Conservation (phyloP, 176 grass and related monocot species). For the Eremochloa ophiuroides region DNA sequence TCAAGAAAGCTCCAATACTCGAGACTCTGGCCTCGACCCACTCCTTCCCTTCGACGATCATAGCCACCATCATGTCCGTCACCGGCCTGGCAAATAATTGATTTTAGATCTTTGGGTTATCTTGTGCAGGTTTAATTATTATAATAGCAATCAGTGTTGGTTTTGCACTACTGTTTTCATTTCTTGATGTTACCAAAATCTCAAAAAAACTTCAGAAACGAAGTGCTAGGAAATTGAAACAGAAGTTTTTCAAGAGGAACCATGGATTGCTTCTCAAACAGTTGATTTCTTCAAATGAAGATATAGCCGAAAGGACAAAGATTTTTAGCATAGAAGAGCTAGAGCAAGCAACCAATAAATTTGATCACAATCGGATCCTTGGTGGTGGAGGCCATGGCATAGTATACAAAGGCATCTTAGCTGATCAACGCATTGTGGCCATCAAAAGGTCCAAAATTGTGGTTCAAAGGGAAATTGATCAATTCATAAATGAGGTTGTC, state of each 20-base stretch:
- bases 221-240: no score
- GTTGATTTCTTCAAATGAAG: constrained; percentile 35
- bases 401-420: constrained; percentile 39
- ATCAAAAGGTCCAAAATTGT: constrained; percentile 48
- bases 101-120: no score
- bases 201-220: not conserved
- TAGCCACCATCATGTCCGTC: no score
- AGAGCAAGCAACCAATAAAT: constrained; percentile 43
- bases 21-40: no score
- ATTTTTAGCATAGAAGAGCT: constrained; percentile 48
- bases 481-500: constrained; percentile 58
- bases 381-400: constrained; percentile 32
- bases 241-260: constrained; percentile 43
- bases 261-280: constrained; percentile 46
- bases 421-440: constrained; percentile 41
- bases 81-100: no score
- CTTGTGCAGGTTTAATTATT: constrained; percentile 22
- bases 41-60: no score
- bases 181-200: constrained; percentile 9
- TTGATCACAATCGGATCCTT: constrained; percentile 43
- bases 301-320: constrained; percentile 30
- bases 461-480: constrained; percentile 36
- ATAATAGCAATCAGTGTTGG: constrained; percentile 30
- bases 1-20: no score
- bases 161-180: constrained; percentile 9